phyloP scores from a whole-genome alignment of 2,329 filamentous ascomycete species.

The Rugonectria rugulosa region DNA sequence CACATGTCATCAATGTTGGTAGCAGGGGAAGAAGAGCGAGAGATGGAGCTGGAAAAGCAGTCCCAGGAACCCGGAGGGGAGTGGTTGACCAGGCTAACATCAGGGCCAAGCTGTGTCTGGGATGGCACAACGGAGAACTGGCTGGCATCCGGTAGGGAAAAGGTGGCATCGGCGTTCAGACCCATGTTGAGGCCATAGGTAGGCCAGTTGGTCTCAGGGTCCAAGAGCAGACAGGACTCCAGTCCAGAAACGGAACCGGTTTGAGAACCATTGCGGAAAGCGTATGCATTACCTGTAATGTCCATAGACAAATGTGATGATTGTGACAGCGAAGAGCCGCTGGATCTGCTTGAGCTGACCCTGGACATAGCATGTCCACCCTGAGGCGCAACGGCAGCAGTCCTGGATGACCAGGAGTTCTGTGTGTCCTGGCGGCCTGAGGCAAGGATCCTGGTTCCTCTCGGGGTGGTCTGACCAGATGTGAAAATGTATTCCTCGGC shows the following conservation, averaged over 20 bases:
- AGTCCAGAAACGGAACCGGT: slow-evolving; percentile 53
- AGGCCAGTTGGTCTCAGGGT: slow-evolving; percentile 59
- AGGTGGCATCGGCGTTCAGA: slow-evolving; percentile 50
- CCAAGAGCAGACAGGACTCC: slow-evolving; percentile 60
- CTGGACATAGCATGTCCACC: slow-evolving; percentile 51
- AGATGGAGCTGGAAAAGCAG: slow-evolving; percentile 61
- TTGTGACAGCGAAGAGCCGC: slow-evolving; percentile 56
- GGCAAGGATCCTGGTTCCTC: slow-evolving; percentile 55
- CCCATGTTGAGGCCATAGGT: slow-evolving; percentile 55
- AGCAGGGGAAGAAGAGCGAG: slow-evolving; percentile 59
- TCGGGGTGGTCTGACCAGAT: slow-evolving; percentile 63
- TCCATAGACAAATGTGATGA: slow-evolving; percentile 61
- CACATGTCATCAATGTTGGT: slow-evolving; percentile 57
- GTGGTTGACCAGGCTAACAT: slow-evolving; percentile 55
- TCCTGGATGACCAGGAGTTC: slow-evolving; percentile 56
- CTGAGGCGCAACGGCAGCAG: slow-evolving; percentile 41
- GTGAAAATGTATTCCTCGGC: slow-evolving; percentile 62
- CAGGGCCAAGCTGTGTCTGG: slow-evolving; percentile 63
- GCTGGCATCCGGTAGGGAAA: slow-evolving; percentile 53
- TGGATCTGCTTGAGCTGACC: slow-evolving; percentile 48
- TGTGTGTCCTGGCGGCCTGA: slow-evolving; percentile 51
- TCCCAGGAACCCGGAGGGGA: slow-evolving; percentile 62
- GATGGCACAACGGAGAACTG: slow-evolving; percentile 63
- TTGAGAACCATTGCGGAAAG: slow-evolving; percentile 52
- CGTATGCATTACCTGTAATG: slow-evolving; percentile 58